Base-by-base conservation (phyloP, 768 basidiomycete genomes). In the Termitomyces sp. region DNA sequence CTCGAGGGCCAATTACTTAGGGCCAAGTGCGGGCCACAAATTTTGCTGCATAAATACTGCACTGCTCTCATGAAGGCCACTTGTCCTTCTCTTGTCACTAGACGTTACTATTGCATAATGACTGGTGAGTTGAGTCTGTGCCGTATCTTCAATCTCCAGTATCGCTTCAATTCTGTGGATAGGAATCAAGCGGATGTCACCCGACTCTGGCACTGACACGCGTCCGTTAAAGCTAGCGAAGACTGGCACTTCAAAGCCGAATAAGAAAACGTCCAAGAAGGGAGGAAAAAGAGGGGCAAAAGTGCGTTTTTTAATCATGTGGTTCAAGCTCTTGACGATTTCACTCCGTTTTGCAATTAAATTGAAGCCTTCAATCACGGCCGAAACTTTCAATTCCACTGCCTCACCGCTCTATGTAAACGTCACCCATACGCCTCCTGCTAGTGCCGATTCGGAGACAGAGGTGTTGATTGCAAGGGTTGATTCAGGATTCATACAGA, bases 361-460 rank as follows among this genome's bases (percentile, higher is more conserved):
- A 45, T 27, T 49, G 18, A 63, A 84, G 81, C 67, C 76, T 0
- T 72, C 72, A 35, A 65, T 85, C 42, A 68, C 80, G 5, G 70
- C 76, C 1, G 70, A 79, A 2, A 65, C 71, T 10, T 90, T 90
- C 73, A 84, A 80, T 61, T 69, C 76, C n/a, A 78, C 78, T 53
- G 90, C 89, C 7, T 68, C 83, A 15, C 88, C 91, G 2, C 68
- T 93, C 7, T 83, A 91, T 60, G 73, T 85, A 45, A 79, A 76
- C 60, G 58, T 89, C 49, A 85, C 84, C 5, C 78, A 83, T 63
- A 85, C 83, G 1, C 77, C 79, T 3, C 82, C 82, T 10, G 62
- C 66, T 22, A 66, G 73, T 31, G 48, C 63, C 9, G 71, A 73
- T 52, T 68, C 69, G n/a, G 73, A 72, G 51, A 70, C 68, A n/a